Percentiles rank a stretch among this genome's conserved stretches.
Conservation (phyloP, 306 rosid genomes). For the Lablab purpureus region DNA sequence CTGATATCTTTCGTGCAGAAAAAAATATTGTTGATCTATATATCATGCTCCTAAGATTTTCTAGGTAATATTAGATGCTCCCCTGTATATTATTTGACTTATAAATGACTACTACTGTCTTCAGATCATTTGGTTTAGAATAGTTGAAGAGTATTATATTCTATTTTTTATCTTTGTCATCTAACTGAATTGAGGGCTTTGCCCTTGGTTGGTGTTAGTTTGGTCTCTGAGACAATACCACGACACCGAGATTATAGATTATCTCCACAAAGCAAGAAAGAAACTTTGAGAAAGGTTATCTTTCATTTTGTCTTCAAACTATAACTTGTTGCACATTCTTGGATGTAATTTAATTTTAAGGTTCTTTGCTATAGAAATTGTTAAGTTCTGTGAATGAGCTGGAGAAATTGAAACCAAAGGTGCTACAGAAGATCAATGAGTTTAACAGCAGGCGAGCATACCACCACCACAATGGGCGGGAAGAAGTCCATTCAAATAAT, state of each 20-base stretch:
- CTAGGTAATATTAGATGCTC: slow-evolving; percentile 64
- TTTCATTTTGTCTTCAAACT: slow-evolving; percentile 4
- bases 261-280: slow-evolving; percentile 62
- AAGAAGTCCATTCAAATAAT: slow-evolving; percentile 54
- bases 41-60: slow-evolving; percentile 84
- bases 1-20: slow-evolving; percentile 85
- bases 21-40: slow-evolving; percentile 81
- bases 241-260: slow-evolving; percentile 67
- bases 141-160: slow-evolving; percentile 8
- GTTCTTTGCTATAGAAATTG: slow-evolving; percentile 61
- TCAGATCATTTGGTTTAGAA: slow-evolving; percentile 26
- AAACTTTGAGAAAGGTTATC: slow-evolving; percentile 63
- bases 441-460: slow-evolving; percentile 54
- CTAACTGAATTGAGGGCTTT: slow-evolving; percentile 16
- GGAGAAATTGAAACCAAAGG: slow-evolving; percentile 81
- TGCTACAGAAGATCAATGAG: slow-evolving; percentile 71
- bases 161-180: slow-evolving; percentile 22
- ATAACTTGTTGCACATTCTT: not conserved
- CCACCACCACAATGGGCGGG: slow-evolving; percentile 57
- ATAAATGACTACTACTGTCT: not conserved
- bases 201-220: slow-evolving; percentile 58
- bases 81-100: not conserved
- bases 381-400: slow-evolving; percentile 71
- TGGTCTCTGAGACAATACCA: slow-evolving; percentile 90
- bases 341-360: slow-evolving; percentile 42